Evolutionary conservation across 768 basidiomycete species (phyloP).

Genomic region (Daedaleopsis sinensis): DNA sequence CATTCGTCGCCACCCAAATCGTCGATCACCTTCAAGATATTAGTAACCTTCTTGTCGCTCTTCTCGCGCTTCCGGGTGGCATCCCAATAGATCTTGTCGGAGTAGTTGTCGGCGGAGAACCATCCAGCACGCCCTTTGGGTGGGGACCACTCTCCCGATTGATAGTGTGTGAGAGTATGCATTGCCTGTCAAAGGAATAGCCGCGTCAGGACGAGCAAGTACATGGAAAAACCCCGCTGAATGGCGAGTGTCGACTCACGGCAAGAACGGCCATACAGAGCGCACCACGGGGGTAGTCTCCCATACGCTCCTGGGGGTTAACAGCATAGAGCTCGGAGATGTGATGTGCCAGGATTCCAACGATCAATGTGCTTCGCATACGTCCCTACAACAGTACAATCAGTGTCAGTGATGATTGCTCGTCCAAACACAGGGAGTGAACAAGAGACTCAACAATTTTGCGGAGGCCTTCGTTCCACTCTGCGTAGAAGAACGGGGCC

Average conservation of each 20-base stretch:
- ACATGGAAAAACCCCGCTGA: no score
- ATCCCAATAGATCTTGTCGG: not conserved
- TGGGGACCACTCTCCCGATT: not conserved
- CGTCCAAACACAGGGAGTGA: no score
- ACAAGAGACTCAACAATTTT: not conserved
- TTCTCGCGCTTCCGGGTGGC: not conserved
- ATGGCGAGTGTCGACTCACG: not conserved
- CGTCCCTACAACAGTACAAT: not conserved
- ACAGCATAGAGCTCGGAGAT: not conserved
- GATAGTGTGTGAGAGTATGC: not conserved
- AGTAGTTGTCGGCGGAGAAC: not conserved
- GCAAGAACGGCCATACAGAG: not conserved
- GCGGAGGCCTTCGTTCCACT: not conserved
- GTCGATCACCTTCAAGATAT: not conserved
- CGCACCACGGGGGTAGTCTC: not conserved
- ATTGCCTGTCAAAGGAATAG: not conserved
- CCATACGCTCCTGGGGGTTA: not conserved
- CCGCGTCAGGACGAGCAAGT: no score
- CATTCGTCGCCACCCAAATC: not conserved
- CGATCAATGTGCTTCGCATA: not conserved
- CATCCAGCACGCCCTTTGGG: not conserved
- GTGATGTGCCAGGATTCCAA: not conserved
- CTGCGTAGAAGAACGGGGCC: not conserved
- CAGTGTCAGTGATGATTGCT: not conserved
- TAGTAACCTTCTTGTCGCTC: not conserved